Percentiles rank a stretch among this genome's conserved stretches.
Conservation (phyloP, 2,329 filamentous ascomycete genomes). For the Penicillium italicum region DNA sequence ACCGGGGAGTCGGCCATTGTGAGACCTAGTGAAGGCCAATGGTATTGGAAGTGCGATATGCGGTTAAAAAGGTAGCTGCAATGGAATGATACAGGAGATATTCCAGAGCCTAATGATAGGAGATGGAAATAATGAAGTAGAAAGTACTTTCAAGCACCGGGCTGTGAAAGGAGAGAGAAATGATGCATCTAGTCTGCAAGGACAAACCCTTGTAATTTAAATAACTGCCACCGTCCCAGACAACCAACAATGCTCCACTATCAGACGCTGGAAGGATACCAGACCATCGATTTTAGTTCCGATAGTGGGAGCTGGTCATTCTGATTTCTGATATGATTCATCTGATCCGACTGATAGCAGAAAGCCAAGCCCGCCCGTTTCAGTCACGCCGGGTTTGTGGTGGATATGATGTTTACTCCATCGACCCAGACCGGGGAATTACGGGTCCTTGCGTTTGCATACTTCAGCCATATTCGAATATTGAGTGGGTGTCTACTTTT, state of each 20-base stretch:
- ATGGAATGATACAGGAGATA: not conserved
- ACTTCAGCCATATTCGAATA: not conserved
- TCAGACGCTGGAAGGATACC: constrained; percentile 17
- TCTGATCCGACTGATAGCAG: constrained; percentile 16
- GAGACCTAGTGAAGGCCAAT: constrained; percentile 1
- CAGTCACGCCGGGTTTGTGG: constrained; percentile 11
- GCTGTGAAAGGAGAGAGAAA: constrained; percentile 6
- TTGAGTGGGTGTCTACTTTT: not conserved
- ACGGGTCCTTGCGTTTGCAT: constrained; percentile 13
- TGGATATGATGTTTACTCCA: constrained; percentile 7
- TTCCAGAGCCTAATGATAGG: not conserved
- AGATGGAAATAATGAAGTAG: not conserved
- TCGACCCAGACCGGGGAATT: constrained; percentile 17
- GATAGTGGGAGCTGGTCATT: constrained; percentile 28
- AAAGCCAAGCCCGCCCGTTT: constrained; percentile 17
- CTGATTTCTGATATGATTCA: constrained; percentile 24
- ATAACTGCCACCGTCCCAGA: constrained; percentile 14
- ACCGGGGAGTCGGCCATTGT: constrained; percentile 41
- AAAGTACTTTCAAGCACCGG: not conserved
- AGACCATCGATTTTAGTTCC: constrained; percentile 17
- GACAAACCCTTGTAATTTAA: constrained; percentile 23
- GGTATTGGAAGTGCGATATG: not conserved
- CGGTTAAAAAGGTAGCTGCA: not conserved
- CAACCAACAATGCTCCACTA: constrained; percentile 20
- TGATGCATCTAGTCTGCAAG: constrained; percentile 26